phyloP scores from a whole-genome alignment of 1,139 yeast species.

The Arxiozyma bovina region DNA sequence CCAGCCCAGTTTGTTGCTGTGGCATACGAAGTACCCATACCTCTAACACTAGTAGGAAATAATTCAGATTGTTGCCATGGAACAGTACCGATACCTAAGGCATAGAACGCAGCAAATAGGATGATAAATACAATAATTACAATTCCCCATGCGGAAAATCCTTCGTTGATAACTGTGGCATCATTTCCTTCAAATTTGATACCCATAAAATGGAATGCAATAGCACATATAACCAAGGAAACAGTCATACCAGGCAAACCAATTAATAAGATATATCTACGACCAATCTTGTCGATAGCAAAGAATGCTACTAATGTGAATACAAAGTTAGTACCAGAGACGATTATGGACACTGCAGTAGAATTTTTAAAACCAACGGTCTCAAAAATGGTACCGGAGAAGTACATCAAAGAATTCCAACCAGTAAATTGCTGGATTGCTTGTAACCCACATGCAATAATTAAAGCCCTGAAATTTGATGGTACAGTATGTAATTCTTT shows the following conservation, averaged over 20 bases:
- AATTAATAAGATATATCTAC: constrained; percentile 64
- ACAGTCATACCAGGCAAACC: constrained; percentile 75
- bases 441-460: constrained; percentile 85
- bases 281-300: constrained; percentile 76
- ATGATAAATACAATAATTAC: constrained; percentile 81
- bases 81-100: constrained; percentile 90
- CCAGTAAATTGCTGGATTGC: constrained; percentile 95
- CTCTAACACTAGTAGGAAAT: constrained; percentile 87
- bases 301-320: constrained; percentile 77
- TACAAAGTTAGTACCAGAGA: constrained; percentile 86
- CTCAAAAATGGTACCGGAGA: constrained; percentile 81
- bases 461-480: constrained; percentile 76
- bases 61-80: constrained; percentile 98
- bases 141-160: constrained; percentile 76
- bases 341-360: constrained; percentile 85
- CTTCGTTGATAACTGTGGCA: constrained; percentile 35
- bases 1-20: constrained; percentile 98
- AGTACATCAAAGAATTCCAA: constrained; percentile 90
- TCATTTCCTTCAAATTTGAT: constrained; percentile 44
- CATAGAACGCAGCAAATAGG: constrained; percentile 77
- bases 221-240: constrained; percentile 69
- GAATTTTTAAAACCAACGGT: constrained; percentile 80
- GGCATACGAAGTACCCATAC: constrained; percentile 83
- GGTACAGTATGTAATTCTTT: constrained; percentile 65
- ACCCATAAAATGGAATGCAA: constrained; percentile 79